Conservation (phyloP, 768 basidiomycete genomes). For the Plicaturopsis crispa region DNA sequence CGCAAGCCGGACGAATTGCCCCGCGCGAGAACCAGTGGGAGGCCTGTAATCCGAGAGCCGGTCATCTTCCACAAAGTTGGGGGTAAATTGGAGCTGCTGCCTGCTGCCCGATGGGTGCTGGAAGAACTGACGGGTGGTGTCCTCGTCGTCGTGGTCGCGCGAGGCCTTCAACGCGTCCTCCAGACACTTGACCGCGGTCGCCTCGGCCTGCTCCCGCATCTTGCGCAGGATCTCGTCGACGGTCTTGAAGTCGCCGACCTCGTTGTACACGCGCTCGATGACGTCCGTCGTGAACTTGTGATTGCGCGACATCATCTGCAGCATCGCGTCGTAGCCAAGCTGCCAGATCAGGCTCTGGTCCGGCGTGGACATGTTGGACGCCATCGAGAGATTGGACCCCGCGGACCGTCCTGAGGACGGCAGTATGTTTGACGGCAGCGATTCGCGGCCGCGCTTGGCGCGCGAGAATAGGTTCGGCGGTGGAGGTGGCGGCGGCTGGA, state of each 20-base stretch:
- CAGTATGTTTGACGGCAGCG: too few relatives aligned
- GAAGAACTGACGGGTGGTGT: background rate
- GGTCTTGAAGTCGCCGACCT: conserved; percentile 24
- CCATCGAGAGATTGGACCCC: background rate
- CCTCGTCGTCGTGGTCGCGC: background rate
- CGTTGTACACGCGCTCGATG: conserved; percentile 29
- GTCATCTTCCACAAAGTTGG: conserved; percentile 10
- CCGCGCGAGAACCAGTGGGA: conserved; percentile 21
- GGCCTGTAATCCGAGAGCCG: conserved; percentile 20
- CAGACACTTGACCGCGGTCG: conserved; percentile 8
- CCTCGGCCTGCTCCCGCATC: conserved; percentile 31
- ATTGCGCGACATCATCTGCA: conserved; percentile 34
- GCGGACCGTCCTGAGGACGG: background rate
- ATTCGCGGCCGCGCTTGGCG: too few relatives aligned
- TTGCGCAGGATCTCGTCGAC: conserved; percentile 28
- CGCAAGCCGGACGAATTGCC: conserved; percentile 22
- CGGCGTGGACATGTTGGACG: conserved; percentile 10
- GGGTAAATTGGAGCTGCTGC: conserved; percentile 14
- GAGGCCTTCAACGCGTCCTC: background rate
- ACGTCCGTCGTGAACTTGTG: conserved; percentile 35
- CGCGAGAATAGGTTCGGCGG: too few relatives aligned
- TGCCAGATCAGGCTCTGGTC: conserved; percentile 12
- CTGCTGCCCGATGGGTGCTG: background rate
- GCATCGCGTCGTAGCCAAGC: conserved; percentile 21
- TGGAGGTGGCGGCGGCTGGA: too few relatives aligned